Evolutionary conservation across 176 grass and related monocot genomes (phyloP), one percentile per base, ranked within the genome.

Genomic region (Hordeum marinum): DNA sequence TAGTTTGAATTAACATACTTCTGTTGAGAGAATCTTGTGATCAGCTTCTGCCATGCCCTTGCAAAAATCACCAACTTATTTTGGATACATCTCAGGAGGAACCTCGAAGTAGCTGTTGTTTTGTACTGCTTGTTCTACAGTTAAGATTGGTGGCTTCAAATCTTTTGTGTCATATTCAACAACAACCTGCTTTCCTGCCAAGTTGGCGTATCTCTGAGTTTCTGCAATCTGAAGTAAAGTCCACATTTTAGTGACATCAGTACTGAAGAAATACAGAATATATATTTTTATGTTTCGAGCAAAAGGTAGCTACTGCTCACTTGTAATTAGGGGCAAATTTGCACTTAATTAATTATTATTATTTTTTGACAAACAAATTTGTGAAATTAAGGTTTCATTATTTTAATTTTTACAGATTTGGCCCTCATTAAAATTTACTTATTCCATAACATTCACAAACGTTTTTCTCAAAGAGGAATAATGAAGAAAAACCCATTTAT

Each of bases 11-110:
- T 63, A 35, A 62, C 85, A 72, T 86, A 96, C 94, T 92, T 96
- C 86, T 29, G 77, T 87, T 20, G 84, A 74, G 5, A 85, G 60
- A 42, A 96, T 89, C 72, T 82, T 96, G 64, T 93, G 80, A 45
- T 96, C 91, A 52, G 94, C 94, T 89, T 93, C 84, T 29, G 88
- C 81, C 94, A 96, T 93, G 57, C 91, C 94, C 61, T 77, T 73
- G 2, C 80, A 89, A 72, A 93, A 79, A 79, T 96, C 87, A 61
- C 94, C 94, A 31, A 96, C 68, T 86, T 96, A 61, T 72, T 93
- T 87, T 20, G 91, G 89, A 81, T 52, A 83, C 1, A 8, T 39
- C 27, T 39, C 71, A 34, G 81, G 50, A 4, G 94, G 91, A 48
- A 93, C 74, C 11, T 83, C 0, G 31, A 93, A 89, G 60, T 85